phyloP scores from a whole-genome alignment of 148 eudicot species.

The Oxyria digyna region DNA sequence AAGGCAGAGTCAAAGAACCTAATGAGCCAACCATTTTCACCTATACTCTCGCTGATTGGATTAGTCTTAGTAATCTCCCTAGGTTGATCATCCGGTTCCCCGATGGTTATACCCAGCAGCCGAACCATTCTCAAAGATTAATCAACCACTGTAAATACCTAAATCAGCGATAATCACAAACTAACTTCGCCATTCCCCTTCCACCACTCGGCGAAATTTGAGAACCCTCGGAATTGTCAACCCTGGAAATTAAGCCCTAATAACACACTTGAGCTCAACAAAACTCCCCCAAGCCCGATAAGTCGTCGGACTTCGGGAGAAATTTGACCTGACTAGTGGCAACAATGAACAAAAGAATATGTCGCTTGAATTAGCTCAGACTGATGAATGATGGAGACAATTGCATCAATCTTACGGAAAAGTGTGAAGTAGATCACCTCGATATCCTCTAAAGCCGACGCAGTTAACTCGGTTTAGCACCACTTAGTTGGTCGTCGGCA shows the following conservation, averaged over 20 bases:
- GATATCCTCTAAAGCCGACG: not conserved
- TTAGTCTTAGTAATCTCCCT: slow-evolving; percentile 78
- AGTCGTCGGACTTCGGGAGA: not conserved
- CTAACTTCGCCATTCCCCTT: not conserved
- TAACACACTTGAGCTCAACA: not conserved
- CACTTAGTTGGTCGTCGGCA: not conserved
- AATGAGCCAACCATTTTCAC: slow-evolving; percentile 91
- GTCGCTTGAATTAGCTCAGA: not conserved
- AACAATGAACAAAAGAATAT: not conserved
- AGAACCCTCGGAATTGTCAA: not conserved
- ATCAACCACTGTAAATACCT: slow-evolving; percentile 29
- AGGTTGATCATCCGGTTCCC: slow-evolving; percentile 65
- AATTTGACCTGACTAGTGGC: slow-evolving; percentile 1
- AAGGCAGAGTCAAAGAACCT: slow-evolving; percentile 93
- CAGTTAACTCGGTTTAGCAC: not conserved
- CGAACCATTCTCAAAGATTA: slow-evolving; percentile 53
- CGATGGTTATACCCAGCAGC: slow-evolving; percentile 57
- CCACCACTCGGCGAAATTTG: not conserved
- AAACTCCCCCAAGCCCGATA: slow-evolving; percentile 4
- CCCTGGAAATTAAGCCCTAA: not conserved
- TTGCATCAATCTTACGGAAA: slow-evolving; percentile 1
- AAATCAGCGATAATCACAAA: slow-evolving; percentile 5
- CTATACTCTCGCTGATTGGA: slow-evolving; percentile 51
- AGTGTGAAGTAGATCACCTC: not conserved
- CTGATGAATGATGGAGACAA: not conserved